These are phyloP conservation scores for Alternaria tenuissima DNA, from an alignment of 2,329 filamentous ascomycete genomes.

Conservation along the genomic window DNA sequence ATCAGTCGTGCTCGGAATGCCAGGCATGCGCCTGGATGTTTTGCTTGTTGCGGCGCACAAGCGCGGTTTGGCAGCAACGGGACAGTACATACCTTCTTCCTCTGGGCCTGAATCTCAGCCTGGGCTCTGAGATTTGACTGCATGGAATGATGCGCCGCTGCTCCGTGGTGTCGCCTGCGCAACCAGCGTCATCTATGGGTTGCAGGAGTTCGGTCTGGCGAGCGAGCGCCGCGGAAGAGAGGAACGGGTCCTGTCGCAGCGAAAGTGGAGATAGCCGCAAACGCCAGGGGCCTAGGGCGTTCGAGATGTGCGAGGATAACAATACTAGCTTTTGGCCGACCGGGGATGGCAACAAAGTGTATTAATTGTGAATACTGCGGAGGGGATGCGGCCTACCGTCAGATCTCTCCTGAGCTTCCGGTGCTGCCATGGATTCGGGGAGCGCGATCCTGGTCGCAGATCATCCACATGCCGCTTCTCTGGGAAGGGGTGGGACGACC, in stretches of 20 bases:
- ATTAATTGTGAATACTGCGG: conserved; percentile 18
- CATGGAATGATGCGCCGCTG: conserved; percentile 49
- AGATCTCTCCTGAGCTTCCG: conserved; percentile 25
- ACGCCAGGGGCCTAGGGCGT: conserved; percentile 35
- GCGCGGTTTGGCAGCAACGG: background rate
- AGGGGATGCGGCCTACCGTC: conserved; percentile 9
- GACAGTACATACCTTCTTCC: conserved; percentile 62
- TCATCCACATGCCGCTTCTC: conserved; percentile 25
- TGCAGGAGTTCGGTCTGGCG: conserved; percentile 26
- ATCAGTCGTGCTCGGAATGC: background rate
- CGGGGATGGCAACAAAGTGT: conserved; percentile 2
- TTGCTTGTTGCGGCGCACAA: conserved; percentile 16
- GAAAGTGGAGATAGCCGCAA: conserved; percentile 25
- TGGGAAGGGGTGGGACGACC: conserved; percentile 7
- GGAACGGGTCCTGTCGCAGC: conserved; percentile 17
- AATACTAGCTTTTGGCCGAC: conserved; percentile 11
- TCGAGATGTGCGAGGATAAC: conserved; percentile 12
- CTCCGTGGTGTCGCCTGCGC: conserved; percentile 36
- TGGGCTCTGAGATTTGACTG: conserved; percentile 59
- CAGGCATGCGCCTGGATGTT: conserved; percentile 4
- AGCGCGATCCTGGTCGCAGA: conserved; percentile 30
- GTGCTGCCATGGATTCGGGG: conserved; percentile 20
- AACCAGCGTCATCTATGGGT: conserved; percentile 48
- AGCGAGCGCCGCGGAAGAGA: conserved; percentile 32
- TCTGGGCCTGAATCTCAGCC: conserved; percentile 66